Base-by-base conservation (phyloP, 2,329 filamentous ascomycete species). In the Colletotrichum sp. region DNA sequence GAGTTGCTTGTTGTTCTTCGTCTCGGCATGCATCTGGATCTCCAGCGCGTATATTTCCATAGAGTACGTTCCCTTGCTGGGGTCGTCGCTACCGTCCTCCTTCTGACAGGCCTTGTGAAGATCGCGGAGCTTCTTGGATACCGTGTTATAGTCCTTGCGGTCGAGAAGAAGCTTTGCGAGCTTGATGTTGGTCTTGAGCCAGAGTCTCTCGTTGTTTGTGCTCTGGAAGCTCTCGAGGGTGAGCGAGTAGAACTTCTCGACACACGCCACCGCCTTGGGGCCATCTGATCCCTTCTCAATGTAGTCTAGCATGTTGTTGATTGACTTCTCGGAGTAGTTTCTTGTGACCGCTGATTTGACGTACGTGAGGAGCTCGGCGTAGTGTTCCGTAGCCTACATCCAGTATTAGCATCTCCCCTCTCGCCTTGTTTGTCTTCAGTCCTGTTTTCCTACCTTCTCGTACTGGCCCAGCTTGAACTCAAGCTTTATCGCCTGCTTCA, bases 131-230 rank as follows among this genome's bases (percentile, higher is more conserved):
- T 98, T 98, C 84, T 93, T 95, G 21, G 92, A 93, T 21, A 98
- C 90, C 15, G 94, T 91, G 7, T 87, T 85, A 84, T 98, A 99
- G 83, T 98, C 95, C 83, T 97, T 98, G 78, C 96, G 93, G 80
- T 98, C 96, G 32, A 99, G 90, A 86, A 96, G 95, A 18, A 99
- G 90, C 83, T 96, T 95, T 52, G 95, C 95, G 26, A 99, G 91
- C 88, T 99, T 99, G 84, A 98, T 98, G 84, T 98, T 99, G 6
- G 97, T 99, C 89, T 99, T 99, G 74, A 99, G 90, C 95, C 96
- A 99, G 71, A 99, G 88, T 78, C 97, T 92, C 87, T 99, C 97
- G 84, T 99, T 99, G 86, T 99, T 99, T 49, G 96, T 98, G 84
- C 93, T 97, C 85, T 99, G 96, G 87, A 99, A 99, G 74, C 96